Percentiles rank a stretch among this genome's conserved stretches.
Evolutionary conservation across 257 asterid genomes (phyloP).

Genomic region (Solanum boliviense): DNA sequence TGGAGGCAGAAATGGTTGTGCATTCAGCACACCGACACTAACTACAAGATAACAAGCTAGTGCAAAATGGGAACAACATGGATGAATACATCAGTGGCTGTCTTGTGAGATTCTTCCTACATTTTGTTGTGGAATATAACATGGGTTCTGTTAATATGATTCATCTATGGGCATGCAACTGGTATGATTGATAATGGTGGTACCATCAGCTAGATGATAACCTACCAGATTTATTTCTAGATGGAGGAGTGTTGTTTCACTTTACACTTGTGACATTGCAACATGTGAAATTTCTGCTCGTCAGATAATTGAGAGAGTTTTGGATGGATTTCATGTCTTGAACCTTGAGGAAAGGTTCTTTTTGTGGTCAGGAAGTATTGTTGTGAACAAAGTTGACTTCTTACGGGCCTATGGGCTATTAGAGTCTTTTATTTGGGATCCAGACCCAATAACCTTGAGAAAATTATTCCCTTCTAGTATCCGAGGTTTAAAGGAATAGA

Average conservation of each 20-base stretch:
- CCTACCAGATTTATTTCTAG: neutral
- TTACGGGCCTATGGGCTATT: too few relatives aligned
- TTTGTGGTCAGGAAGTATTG: too few relatives aligned
- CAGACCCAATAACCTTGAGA: neutral
- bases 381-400: too few relatives aligned
- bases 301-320: neutral
- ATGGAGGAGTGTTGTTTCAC: neutral
- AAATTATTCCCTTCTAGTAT: too few relatives aligned
- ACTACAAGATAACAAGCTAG: neutral
- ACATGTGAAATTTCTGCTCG: fast-evolving
- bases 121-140: neutral
- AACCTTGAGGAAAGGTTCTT: neutral
- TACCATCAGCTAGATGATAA: neutral
- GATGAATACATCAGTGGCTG: too few relatives aligned
- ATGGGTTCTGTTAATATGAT: neutral
- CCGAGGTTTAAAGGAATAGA: too few relatives aligned
- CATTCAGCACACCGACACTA: neutral
- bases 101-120: neutral
- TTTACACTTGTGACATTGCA: neutral
- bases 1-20: neutral
- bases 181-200: neutral
- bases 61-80: neutral
- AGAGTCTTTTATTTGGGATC: too few relatives aligned
- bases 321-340: neutral
- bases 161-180: too few relatives aligned